Evolutionary conservation across 129 eudicot species (phyloP).

Genomic region (Arctium minus): DNA sequence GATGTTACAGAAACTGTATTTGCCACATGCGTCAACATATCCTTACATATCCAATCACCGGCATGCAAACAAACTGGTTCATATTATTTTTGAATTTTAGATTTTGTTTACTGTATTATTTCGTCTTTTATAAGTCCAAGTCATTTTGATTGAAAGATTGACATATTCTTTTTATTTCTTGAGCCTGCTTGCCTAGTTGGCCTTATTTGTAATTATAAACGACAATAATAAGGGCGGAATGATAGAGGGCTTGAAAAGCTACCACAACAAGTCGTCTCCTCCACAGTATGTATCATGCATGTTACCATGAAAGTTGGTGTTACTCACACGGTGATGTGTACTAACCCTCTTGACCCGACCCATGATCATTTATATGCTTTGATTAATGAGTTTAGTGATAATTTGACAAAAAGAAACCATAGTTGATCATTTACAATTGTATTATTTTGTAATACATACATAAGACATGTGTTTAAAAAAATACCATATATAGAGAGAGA

Average conservation of each 20-base stretch:
- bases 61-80: too few relatives aligned
- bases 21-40: too few relatives aligned
- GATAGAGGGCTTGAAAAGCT: slow-evolving; percentile 65
- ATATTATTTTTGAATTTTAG: too few relatives aligned
- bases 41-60: too few relatives aligned
- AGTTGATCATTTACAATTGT: too few relatives aligned
- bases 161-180: too few relatives aligned
- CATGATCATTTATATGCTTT: background rate
- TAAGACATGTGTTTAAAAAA: too few relatives aligned
- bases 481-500: too few relatives aligned
- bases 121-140: background rate
- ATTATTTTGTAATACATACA: too few relatives aligned
- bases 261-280: slow-evolving; percentile 65
- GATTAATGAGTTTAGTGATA: background rate
- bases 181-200: background rate
- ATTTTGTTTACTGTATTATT: too few relatives aligned
- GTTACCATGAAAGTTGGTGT: background rate
- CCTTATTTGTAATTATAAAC: background rate
- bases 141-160: background rate
- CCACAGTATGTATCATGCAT: slow-evolving; percentile 49
- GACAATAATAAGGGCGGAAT: slow-evolving; percentile 26
- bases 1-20: too few relatives aligned
- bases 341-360: background rate
- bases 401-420: too few relatives aligned
- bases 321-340: background rate